Evolutionary conservation across 1,139 yeast species (phyloP), one percentile per base, ranked within the genome.

Genomic region (Pichia norvegensis): DNA sequence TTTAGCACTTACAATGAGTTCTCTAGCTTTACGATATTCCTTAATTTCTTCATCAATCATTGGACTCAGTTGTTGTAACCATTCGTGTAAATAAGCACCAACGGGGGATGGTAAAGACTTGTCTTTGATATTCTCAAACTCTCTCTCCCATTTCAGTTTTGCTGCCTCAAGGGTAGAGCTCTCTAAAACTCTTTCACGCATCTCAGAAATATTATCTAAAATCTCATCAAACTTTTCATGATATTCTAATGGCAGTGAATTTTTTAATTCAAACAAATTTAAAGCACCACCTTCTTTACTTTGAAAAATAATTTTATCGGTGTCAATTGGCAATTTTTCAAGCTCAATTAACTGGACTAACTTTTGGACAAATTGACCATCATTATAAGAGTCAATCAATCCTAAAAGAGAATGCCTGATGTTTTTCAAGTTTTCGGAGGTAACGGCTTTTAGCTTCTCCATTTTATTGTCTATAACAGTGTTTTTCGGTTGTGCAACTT

Each of bases 91-190:
- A 54, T 81, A 78, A 2, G 80, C 82, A 52, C 86, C 88, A 44
- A 90, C 67, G 6, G 78, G 74, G 50, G 78, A 76, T 45, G 77
- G 73, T 41, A 81, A 66, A 23, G 78, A 51, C 42, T 59, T 60
- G 46, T 61, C 76, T 50, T 76, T 76, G 62, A 82, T 71, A 48
- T 78, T 81, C 56, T 86, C 94, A 57, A 78, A 83, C 54, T 83
- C 92, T 56, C 81, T 82, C 59, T 78, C 81, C 97, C 97, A 92
- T 62, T 85, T 83, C 58, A 81, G 86, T 52, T 76, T 79, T 0
- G 97, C 95, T 3, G 92, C 92, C 55, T 85, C 92, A 10, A 84
- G 72, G 4, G 95, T 94, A 49, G 84, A 74, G 31, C 79, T 72
- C 62, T 92, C 98, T 38, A 92, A 64, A 41, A 75, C 74, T 46